Evolutionary conservation across 805 yeast species (phyloP).

Genomic region (Wickerhamiella occidentalis): DNA sequence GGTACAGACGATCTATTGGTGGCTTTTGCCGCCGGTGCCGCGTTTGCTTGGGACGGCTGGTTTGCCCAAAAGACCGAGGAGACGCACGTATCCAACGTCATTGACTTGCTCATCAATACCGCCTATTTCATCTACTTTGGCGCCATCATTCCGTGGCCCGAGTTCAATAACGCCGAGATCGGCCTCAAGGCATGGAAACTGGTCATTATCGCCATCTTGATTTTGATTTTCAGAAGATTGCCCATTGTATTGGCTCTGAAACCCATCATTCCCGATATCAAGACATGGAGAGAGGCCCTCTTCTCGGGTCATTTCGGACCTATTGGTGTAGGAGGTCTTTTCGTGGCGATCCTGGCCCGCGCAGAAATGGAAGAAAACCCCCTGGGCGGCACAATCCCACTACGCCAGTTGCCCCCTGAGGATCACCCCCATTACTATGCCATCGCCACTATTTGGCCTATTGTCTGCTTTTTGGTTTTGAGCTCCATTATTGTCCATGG

Average conservation of each 20-base stretch:
- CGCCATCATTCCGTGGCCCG: slow-evolving; percentile 79
- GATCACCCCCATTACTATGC: slow-evolving; percentile 45
- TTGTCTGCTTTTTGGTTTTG: slow-evolving; percentile 65
- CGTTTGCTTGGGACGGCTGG: slow-evolving; percentile 91
- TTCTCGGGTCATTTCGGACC: slow-evolving; percentile 96
- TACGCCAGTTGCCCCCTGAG: slow-evolving; percentile 33
- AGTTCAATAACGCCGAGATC: slow-evolving; percentile 45
- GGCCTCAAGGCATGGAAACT: slow-evolving; percentile 74
- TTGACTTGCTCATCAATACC: slow-evolving; percentile 69
- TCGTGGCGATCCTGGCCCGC: slow-evolving; percentile 70
- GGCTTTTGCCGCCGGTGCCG: slow-evolving; percentile 85
- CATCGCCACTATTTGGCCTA: slow-evolving; percentile 66
- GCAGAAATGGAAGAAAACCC: slow-evolving; percentile 50
- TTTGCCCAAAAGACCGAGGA: slow-evolving; percentile 73
- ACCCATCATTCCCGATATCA: slow-evolving; percentile 74
- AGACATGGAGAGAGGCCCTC: slow-evolving; percentile 85
- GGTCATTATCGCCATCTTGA: slow-evolving; percentile 57
- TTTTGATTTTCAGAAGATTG: slow-evolving; percentile 63
- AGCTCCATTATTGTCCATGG: slow-evolving; percentile 85
- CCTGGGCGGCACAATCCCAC: slow-evolving; percentile 38
- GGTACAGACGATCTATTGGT: slow-evolving; percentile 85
- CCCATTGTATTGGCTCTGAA: slow-evolving; percentile 69
- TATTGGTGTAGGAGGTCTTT: slow-evolving; percentile 87
- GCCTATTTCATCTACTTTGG: slow-evolving; percentile 86
- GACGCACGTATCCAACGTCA: slow-evolving; percentile 78